Evolutionary conservation across 805 yeast genomes (phyloP).

Genomic region (Yamadazyma nakazawae): DNA sequence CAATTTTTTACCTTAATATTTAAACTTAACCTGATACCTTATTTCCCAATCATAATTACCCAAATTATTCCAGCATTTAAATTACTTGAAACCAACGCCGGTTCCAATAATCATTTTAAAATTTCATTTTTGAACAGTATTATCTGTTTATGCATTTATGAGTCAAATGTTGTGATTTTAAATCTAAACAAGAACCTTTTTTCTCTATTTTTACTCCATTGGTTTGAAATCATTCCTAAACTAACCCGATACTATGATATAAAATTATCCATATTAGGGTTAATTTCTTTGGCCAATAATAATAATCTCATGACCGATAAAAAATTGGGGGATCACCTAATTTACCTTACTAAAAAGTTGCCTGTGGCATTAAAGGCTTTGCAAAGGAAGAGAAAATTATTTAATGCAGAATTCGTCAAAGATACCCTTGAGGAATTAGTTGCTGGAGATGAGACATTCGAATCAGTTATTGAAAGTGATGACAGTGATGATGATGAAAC

Average conservation of each 20-base stretch:
- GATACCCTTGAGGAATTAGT: slow-evolving; percentile 2
- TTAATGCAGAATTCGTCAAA: slow-evolving; percentile 21
- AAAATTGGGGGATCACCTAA: slow-evolving; percentile 11
- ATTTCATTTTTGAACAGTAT: slow-evolving; percentile 59
- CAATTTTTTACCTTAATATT: slow-evolving; percentile 62
- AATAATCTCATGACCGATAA: slow-evolving; percentile 16
- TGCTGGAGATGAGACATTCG: not conserved
- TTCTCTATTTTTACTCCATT: slow-evolving; percentile 52
- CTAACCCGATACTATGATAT: slow-evolving; percentile 75
- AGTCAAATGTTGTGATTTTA: slow-evolving; percentile 51
- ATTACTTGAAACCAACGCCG: slow-evolving; percentile 24
- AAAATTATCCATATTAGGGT: slow-evolving; percentile 69
- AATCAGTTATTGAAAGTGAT: not conserved
- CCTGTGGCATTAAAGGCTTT: slow-evolving; percentile 70
- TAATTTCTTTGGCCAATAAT: slow-evolving; percentile 45
- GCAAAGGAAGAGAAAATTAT: slow-evolving; percentile 61
- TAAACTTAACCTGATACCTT: slow-evolving; percentile 24
- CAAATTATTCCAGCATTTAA: slow-evolving; percentile 4
- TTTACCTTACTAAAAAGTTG: slow-evolving; percentile 44
- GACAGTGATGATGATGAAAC: slow-evolving; percentile 4
- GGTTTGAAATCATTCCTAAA: slow-evolving; percentile 59
- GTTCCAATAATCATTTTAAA: slow-evolving; percentile 35
- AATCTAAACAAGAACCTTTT: slow-evolving; percentile 39
- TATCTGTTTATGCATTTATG: slow-evolving; percentile 60
- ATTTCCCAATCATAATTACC: slow-evolving; percentile 4